These are phyloP conservation scores for Schwanniomyces occidentalis DNA, from an alignment of 805 yeast species.

Conservation along the genomic window DNA sequence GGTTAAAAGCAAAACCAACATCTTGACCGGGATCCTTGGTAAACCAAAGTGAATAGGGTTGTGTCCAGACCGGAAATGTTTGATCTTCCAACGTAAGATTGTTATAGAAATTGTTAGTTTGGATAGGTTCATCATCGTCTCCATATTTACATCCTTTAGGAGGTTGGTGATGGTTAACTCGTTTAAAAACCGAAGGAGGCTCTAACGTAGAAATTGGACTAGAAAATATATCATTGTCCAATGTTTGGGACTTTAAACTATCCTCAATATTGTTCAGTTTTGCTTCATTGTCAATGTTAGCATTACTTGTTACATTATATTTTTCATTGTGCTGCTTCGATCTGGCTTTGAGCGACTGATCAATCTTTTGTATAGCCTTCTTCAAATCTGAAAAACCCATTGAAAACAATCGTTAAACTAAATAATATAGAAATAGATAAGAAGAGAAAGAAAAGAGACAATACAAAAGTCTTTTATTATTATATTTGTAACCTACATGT, in stretches of 20 bases:
- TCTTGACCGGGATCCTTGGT: slow-evolving; percentile 47
- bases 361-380: slow-evolving; percentile 20
- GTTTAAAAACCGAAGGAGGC: slow-evolving; percentile 46
- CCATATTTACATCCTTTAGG: slow-evolving; percentile 33
- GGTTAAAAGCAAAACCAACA: slow-evolving; percentile 68
- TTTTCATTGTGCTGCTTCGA: no score
- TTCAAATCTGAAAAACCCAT: slow-evolving; percentile 30
- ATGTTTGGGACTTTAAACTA: no score
- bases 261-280: slow-evolving; percentile 1
- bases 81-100: slow-evolving; percentile 69
- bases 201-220: slow-evolving; percentile 41
- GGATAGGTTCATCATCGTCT: slow-evolving; percentile 44
- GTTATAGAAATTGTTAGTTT: slow-evolving; percentile 78
- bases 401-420: no score
- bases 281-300: background rate
- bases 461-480: no score
- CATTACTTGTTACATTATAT: no score
- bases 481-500: no score
- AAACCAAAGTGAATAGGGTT: slow-evolving; percentile 77
- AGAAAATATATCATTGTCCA: slow-evolving; percentile 37
- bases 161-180: slow-evolving; percentile 29
- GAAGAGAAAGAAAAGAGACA: no score
- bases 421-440: no score
- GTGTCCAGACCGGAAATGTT: slow-evolving; percentile 74
- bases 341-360: background rate